Conservation (phyloP, 306 rosid species). For the Inga oerstediana region DNA sequence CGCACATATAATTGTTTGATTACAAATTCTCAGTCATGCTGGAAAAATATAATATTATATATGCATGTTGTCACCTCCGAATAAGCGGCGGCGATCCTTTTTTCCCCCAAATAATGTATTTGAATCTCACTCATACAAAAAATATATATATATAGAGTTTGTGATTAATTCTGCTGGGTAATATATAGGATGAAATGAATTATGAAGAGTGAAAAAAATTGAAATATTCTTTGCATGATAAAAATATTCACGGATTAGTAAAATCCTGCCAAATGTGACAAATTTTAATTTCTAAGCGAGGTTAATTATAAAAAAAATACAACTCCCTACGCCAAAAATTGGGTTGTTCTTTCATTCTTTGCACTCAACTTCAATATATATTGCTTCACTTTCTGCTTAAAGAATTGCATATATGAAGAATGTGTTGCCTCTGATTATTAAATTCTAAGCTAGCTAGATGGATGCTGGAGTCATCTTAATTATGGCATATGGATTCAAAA, state of each 20-base stretch:
- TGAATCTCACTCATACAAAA: not conserved
- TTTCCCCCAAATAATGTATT: not conserved
- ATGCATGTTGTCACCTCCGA: not conserved
- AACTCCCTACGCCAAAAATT: not conserved
- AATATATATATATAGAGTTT: not conserved
- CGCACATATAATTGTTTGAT: not conserved
- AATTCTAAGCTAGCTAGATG: not conserved
- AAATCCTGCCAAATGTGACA: too few relatives aligned
- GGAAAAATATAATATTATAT: not conserved
- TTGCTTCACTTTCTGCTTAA: not conserved
- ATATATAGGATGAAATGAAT: too few relatives aligned
- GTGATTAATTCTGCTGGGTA: too few relatives aligned
- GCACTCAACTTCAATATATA: not conserved
- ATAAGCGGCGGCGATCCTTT: not conserved
- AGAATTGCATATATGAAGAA: not conserved
- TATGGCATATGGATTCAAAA: not conserved
- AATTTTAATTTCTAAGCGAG: too few relatives aligned
- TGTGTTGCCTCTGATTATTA: not conserved
- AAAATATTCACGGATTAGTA: too few relatives aligned
- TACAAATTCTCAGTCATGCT: not conserved
- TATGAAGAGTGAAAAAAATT: too few relatives aligned
- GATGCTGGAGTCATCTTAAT: not conserved
- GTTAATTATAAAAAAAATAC: too few relatives aligned
- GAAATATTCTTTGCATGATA: too few relatives aligned
- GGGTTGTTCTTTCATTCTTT: not conserved